Base-by-base conservation (phyloP, 192 early-diverging fungal species). In the Chytriomyces confervae region DNA sequence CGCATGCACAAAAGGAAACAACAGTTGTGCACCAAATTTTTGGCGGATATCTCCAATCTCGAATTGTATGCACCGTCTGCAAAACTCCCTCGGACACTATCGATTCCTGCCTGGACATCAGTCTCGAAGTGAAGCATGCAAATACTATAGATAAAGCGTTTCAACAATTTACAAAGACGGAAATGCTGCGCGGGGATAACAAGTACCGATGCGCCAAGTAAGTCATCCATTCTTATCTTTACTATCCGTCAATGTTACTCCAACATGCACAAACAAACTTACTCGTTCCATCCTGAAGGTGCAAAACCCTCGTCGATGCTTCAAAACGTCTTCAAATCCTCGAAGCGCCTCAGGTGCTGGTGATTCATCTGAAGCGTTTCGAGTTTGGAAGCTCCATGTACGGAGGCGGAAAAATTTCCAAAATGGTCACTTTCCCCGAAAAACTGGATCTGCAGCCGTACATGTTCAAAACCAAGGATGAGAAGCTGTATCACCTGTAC, bases 341-440 rank as follows among this genome's bases (percentile, higher is more conserved):
- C 57, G 81, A 87, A 36, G 82, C 92, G 16, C 95, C 95, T 29
- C 82, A 85, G 48, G 84, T 92, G 36, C 75, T 97, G 48, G 90
- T 85, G 6, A 71, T 97, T 27, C 95, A 97, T 61, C 82, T 97
- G 47, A 97, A 97, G 83, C 87, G 95, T 18, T 97, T 97, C 77
- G 91, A 88, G 50, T 92, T 84, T 72, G 82, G 80, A 1, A 20
- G 48, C 5, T 16, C 43, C 5, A 18, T 20, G 18, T 68, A 61
- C 29, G 75, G 81, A 36, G 90, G 90, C 50, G 84, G 86, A 23
- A 97, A 97, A 84, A 89, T 96, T 61, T 84, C 71, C 62, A 86
- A 85, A 61, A 84, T 82, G 48, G 81, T 96, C 53, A 77, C 79
- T 50, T 96, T 92, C 72, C 86, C 88, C 1, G 84, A 89, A 36